phyloP scores from a whole-genome alignment of 139 green algal species.

The Volvox africanus region DNA sequence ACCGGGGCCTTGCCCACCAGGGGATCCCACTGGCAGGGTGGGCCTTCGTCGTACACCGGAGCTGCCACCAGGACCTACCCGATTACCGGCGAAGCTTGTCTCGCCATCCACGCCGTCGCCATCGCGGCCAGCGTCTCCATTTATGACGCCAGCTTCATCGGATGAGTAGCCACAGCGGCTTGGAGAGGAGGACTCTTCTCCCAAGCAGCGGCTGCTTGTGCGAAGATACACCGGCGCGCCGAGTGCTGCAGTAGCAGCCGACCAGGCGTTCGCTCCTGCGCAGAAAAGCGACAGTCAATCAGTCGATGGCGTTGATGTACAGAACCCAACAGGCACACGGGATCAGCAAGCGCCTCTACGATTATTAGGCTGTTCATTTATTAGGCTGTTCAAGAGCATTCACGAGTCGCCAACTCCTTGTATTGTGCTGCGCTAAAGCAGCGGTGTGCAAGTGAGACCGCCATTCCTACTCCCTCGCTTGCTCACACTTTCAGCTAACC shows the following conservation, averaged over 20 bases:
- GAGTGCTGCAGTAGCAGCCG: background rate
- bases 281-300: too few species aligned
- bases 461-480: too few species aligned
- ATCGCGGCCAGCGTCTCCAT: background rate
- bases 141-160: background rate
- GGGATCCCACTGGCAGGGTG: background rate
- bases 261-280: background rate
- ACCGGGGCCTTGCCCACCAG: background rate
- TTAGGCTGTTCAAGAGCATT: too few species aligned
- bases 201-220: constrained; percentile 3
- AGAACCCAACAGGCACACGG: too few species aligned
- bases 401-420: too few species aligned
- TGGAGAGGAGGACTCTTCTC: background rate
- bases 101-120: background rate
- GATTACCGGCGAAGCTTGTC: background rate
- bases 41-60: background rate
- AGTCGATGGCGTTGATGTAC: too few species aligned
- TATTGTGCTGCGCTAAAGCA: too few species aligned
- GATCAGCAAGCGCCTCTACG: too few species aligned
- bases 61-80: background rate
- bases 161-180: constrained; percentile 9
- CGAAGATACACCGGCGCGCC: constrained; percentile 5
- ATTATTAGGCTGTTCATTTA: too few species aligned
- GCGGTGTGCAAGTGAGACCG: too few species aligned
- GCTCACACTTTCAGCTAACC: too few species aligned